Evolutionary conservation across 305 asterid genomes (phyloP).

Genomic region (Salvia sclarea): DNA sequence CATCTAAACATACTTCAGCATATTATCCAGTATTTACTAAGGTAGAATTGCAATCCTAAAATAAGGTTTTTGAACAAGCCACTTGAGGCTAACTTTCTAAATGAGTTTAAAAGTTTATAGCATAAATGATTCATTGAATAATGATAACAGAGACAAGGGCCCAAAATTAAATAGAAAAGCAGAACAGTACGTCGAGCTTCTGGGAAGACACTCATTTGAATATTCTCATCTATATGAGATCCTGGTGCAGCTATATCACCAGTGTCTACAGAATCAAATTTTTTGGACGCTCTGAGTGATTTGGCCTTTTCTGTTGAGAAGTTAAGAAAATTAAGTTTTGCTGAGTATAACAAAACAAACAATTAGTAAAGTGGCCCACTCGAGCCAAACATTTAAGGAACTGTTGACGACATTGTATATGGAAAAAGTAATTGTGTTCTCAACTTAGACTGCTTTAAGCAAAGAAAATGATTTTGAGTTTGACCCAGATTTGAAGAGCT

Average conservation of each 20-base stretch:
- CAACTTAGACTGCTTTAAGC: constrained; percentile 3
- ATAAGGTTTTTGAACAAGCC: constrained; percentile 26
- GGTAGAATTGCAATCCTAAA: constrained; percentile 18
- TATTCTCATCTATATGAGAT: constrained; percentile 42
- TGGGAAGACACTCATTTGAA: constrained; percentile 39
- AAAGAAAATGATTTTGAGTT: background rate
- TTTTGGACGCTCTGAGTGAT: constrained; percentile 48
- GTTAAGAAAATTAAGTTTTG: constrained; percentile 50
- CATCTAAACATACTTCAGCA: constrained; percentile 23
- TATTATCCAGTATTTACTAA: background rate
- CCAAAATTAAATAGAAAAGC: constrained; percentile 16
- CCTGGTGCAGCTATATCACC: constrained; percentile 48
- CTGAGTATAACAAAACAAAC: constrained; percentile 22
- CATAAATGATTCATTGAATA: constrained; percentile 6
- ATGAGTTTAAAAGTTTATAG: constrained; percentile 17
- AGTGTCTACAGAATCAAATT: constrained; percentile 39
- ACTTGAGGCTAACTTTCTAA: constrained; percentile 12
- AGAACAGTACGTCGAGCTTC: constrained; percentile 55
- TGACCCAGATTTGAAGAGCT: constrained; percentile 9
- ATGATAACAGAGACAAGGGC: constrained; percentile 6
- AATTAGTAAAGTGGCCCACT: background rate
- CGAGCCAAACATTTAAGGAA: constrained; percentile 10
- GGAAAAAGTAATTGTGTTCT: background rate
- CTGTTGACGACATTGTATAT: background rate
- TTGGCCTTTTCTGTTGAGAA: constrained; percentile 53